phyloP scores from a whole-genome alignment of 306 rosid genomes.

The Bauhinia variegata region DNA sequence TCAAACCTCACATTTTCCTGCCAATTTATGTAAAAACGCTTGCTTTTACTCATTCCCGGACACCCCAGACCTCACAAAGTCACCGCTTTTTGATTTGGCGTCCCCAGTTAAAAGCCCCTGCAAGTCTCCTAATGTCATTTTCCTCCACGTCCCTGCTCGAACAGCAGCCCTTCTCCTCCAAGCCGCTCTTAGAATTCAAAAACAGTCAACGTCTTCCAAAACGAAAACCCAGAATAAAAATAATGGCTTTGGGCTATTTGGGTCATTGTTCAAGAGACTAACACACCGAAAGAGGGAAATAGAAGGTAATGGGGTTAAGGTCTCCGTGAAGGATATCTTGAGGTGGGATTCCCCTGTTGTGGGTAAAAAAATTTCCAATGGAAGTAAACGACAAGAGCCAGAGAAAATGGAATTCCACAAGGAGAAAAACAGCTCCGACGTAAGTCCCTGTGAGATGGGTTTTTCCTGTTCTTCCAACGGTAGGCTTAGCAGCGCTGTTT shows the following conservation, averaged over 20 bases:
- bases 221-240: conserved; percentile 43
- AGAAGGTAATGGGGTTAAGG: conserved; percentile 26
- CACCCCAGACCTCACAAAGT: conserved; percentile 64
- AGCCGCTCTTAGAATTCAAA: conserved; percentile 80
- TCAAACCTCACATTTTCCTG: conserved; percentile 33
- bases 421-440: conserved; percentile 11
- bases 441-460: conserved; percentile 27
- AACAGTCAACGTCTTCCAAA: conserved; percentile 50
- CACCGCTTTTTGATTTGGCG: conserved; percentile 66
- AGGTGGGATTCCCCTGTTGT: conserved; percentile 54
- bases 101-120: conserved; percentile 61
- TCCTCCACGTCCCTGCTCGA: conserved; percentile 72
- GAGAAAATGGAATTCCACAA: conserved; percentile 15
- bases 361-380: neutral
- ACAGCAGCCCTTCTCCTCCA: conserved; percentile 81
- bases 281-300: conserved; percentile 46
- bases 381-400: conserved; percentile 7
- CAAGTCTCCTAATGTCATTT: conserved; percentile 57
- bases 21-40: conserved; percentile 58
- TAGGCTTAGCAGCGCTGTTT: conserved; percentile 58
- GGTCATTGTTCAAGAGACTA: conserved; percentile 69
- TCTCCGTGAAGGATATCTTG: conserved; percentile 43
- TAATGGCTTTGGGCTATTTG: conserved; percentile 56
- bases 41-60: conserved; percentile 61
- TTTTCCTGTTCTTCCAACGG: conserved; percentile 44